phyloP scores from a whole-genome alignment of 495 filamentous ascomycete species.

The Trichocladium antarcticum region DNA sequence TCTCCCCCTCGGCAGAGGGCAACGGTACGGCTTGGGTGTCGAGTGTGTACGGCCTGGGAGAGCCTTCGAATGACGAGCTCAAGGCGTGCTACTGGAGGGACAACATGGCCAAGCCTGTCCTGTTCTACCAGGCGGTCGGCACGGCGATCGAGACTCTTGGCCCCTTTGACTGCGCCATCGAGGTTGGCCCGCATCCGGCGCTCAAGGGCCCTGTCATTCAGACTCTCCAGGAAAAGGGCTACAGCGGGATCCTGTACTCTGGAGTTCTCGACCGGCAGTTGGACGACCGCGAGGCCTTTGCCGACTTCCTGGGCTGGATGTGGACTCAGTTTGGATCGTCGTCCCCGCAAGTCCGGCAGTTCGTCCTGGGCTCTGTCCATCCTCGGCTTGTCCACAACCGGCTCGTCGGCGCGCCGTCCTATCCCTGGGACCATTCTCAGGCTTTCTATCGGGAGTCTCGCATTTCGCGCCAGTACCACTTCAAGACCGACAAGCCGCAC shows the following conservation, averaged over 20 bases:
- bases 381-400: conserved; percentile 19
- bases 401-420: conserved; percentile 29
- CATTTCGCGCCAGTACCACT: conserved; percentile 36
- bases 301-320: conserved; percentile 38
- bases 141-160: conserved; percentile 26
- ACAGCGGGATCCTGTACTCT: conserved; percentile 27
- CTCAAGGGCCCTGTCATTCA: conserved; percentile 39
- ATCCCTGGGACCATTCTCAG: conserved; percentile 42
- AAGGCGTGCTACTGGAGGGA: conserved; percentile 44
- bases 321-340: conserved; percentile 35
- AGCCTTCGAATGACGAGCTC: conserved; percentile 17
- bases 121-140: conserved; percentile 44
- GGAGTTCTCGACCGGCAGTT: conserved; percentile 30
- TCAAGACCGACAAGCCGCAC: conserved; percentile 30
- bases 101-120: conserved; percentile 47
- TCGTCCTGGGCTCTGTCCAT: conserved; percentile 28
- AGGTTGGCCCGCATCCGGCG: conserved; percentile 48
- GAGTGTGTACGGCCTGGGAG: conserved; percentile 25
- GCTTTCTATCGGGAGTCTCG: conserved; percentile 39
- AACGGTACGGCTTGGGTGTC: conserved; percentile 30
- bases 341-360: conserved; percentile 19
- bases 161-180: conserved; percentile 38
- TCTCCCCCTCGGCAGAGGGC: conserved; percentile 13
- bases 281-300: conserved; percentile 33
- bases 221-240: conserved; percentile 26